Conservation (phyloP, 2,329 filamentous ascomycete genomes). For the Fusarium agapanthi region DNA sequence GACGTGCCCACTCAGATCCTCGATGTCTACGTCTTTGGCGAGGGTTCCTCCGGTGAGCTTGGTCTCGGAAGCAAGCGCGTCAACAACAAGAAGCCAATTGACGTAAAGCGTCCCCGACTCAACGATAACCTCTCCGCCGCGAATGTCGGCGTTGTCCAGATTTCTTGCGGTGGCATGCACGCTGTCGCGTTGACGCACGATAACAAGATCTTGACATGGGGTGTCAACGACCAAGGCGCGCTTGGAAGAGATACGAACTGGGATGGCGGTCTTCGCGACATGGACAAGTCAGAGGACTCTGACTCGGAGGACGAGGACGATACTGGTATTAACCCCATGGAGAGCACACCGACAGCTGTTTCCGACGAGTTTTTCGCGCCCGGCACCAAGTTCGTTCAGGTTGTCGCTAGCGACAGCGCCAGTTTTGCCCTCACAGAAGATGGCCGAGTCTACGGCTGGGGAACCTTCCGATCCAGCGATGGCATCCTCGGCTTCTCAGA, state of each 20-base stretch:
- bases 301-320: slow-evolving; percentile 68
- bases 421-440: slow-evolving; percentile 80
- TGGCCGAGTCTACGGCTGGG: slow-evolving; percentile 83
- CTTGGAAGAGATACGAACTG: slow-evolving; percentile 78
- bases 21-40: slow-evolving; percentile 82
- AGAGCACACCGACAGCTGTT: slow-evolving; percentile 72
- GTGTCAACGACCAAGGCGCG: slow-evolving; percentile 85
- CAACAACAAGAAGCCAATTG: slow-evolving; percentile 68
- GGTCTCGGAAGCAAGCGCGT: slow-evolving; percentile 77
- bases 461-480: slow-evolving; percentile 75
- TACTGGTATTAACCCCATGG: slow-evolving; percentile 74
- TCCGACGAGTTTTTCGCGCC: slow-evolving; percentile 66
- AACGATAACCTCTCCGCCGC: slow-evolving; percentile 71
- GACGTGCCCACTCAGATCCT: slow-evolving; percentile 68
- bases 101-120: slow-evolving; percentile 83
- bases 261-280: slow-evolving; percentile 69
- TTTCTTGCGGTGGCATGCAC: slow-evolving; percentile 86
- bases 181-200: slow-evolving; percentile 78
- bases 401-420: slow-evolving; percentile 77
- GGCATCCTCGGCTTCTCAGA: slow-evolving; percentile 72
- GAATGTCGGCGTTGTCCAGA: slow-evolving; percentile 77
- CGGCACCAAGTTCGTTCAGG: slow-evolving; percentile 68
- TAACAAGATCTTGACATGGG: slow-evolving; percentile 86
- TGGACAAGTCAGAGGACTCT: slow-evolving; percentile 61
- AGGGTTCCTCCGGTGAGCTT: slow-evolving; percentile 82